Conservation (phyloP, 805 yeast genomes). For the Candida corydali region DNA sequence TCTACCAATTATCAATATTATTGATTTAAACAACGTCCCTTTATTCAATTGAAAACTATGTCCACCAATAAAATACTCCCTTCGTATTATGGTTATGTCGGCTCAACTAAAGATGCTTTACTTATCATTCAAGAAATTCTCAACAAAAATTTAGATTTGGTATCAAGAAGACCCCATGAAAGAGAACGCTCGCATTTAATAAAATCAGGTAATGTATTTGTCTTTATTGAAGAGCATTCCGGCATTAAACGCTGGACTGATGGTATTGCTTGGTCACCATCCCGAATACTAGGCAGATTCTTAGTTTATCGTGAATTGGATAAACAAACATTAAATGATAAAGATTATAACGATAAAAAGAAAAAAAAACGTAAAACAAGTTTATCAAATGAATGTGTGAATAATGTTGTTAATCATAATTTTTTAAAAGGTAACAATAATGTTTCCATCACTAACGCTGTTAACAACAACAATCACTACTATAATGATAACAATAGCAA, state of each 20-base stretch:
- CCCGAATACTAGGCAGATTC: conserved; percentile 81
- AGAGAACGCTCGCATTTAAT: conserved; percentile 65
- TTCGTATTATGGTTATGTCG: conserved; percentile 71
- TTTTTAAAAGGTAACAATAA: not conserved
- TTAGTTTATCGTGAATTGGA: conserved; percentile 71
- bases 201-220: conserved; percentile 74
- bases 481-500: not conserved
- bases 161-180: conserved; percentile 79
- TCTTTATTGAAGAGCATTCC: conserved; percentile 75
- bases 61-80: conserved; percentile 37
- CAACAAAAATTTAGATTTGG: conserved; percentile 53
- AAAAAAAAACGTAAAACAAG: conserved; percentile 24
- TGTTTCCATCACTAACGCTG: not conserved
- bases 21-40: no score
- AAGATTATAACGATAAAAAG: conserved; percentile 41
- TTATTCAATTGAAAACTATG: no score
- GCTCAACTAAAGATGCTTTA: conserved; percentile 79
- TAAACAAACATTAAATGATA: conserved; percentile 36
- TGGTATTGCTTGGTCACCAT: conserved; percentile 92
- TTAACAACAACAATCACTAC: not conserved
- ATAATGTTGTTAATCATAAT: conserved; percentile 1
- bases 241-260: conserved; percentile 96
- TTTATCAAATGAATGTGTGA: not conserved
- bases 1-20: no score
- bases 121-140: conserved; percentile 76